These are phyloP conservation scores for Penicillium sp. DNA, from an alignment of 2,329 filamentous ascomycete genomes.

Conservation along the genomic window DNA sequence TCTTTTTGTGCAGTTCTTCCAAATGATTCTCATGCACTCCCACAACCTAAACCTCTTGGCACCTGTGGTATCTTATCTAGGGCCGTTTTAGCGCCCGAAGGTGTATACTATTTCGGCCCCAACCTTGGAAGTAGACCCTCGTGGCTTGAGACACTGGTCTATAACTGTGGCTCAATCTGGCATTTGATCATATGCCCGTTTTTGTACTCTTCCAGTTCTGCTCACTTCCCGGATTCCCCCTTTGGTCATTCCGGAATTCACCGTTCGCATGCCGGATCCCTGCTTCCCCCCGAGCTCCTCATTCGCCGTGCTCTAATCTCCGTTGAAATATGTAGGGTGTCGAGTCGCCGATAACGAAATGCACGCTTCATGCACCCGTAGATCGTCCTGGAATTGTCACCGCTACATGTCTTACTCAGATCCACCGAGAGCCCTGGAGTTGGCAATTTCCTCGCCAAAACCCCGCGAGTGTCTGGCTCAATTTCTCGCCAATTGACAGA, in stretches of 20 bases:
- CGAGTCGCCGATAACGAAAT: neutral
- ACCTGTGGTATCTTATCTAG: neutral
- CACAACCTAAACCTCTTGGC: neutral
- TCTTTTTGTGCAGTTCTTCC: too few relatives aligned
- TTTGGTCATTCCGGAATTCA: conserved; percentile 18
- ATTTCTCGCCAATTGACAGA: neutral
- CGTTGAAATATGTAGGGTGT: neutral
- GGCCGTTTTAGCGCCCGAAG: conserved; percentile 6
- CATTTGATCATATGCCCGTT: conserved; percentile 14
- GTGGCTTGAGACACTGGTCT: neutral
- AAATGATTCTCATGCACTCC: too few relatives aligned
- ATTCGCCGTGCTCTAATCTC: neutral
- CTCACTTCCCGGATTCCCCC: conserved; percentile 18
- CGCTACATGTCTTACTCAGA: conserved; percentile 6
- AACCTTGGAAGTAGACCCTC: conserved; percentile 1
- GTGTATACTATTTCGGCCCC: neutral
- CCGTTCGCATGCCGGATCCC: conserved; percentile 6
- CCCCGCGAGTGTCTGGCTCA: neutral
- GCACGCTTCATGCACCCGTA: neutral
- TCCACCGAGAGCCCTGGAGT: neutral
- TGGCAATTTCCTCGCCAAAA: neutral
- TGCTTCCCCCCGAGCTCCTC: neutral
- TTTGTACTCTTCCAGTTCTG: neutral
- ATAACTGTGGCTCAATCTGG: conserved; percentile 4
- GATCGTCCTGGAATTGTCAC: neutral